Evolutionary conservation across 2,329 filamentous ascomycete species (phyloP).

Genomic region (Aspergillus ustus): DNA sequence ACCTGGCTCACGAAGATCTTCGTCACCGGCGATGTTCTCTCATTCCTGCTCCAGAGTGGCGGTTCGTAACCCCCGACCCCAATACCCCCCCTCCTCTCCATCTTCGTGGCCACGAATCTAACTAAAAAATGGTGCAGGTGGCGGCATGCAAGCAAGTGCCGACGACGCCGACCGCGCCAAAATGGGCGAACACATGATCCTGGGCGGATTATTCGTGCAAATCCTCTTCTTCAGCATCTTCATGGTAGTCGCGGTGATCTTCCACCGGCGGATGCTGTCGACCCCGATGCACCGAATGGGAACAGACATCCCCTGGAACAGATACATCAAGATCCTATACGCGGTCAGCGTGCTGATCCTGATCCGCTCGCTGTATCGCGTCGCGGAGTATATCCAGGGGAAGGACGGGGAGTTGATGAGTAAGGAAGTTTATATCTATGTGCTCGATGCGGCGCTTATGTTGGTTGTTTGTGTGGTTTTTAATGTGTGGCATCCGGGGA

Average conservation of each 20-base stretch:
- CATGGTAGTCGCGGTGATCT: conserved; percentile 34
- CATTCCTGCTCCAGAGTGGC: conserved; percentile 36
- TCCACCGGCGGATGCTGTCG: conserved; percentile 15
- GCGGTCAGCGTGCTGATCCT: conserved; percentile 24
- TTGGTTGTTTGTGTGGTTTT: background rate
- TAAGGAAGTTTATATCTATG: conserved; percentile 15
- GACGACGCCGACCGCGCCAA: conserved; percentile 9
- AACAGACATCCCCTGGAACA: conserved; percentile 9
- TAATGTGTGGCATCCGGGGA: conserved; percentile 5
- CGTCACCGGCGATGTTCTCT: conserved; percentile 39
- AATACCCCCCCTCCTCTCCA: background rate
- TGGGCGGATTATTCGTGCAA: no score
- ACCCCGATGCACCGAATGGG: background rate
- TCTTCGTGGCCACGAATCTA: background rate
- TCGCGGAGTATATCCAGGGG: conserved; percentile 26
- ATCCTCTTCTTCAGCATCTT: conserved; percentile 46
- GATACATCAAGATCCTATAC: conserved; percentile 21
- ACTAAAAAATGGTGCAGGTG: conserved; percentile 15
- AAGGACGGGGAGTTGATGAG: conserved; percentile 11
- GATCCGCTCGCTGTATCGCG: conserved; percentile 25
- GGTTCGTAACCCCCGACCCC: conserved; percentile 21
- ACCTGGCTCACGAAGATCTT: conserved; percentile 47
- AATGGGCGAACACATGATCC: no score
- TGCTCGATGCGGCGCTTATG: conserved; percentile 16
- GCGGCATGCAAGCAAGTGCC: conserved; percentile 19